Base-by-base conservation (phyloP, 352 stramenopile genomes). In the Hyphochytrium catenoides region DNA sequence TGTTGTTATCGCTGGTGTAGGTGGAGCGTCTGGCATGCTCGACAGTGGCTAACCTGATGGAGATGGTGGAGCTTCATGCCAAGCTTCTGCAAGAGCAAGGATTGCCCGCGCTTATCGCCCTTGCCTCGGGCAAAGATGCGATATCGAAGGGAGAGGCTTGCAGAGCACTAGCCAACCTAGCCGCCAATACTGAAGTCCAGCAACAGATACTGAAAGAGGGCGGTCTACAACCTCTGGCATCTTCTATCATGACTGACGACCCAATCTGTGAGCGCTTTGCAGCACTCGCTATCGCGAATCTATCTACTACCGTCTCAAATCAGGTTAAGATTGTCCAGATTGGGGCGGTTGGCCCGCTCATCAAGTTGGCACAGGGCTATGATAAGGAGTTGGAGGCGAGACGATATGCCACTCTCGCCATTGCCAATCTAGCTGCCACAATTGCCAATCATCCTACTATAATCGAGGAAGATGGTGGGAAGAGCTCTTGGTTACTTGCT, bases 381-480 rank as follows among this genome's bases (percentile, higher is more conserved):
- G 68, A 87, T 31, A 66, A 69, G n/a, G 71, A 94, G 39, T 58
- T 95, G 14, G 84, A 95, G 53, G 82, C 78, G 3, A 54, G 83
- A 34, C 62, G 85, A 0, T 96, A 95, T 40, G 74, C 75, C 11
- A 74, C 91, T 39, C 59, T 97, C 7, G 83, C 79, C 6, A 58
- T 96, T 28, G 82, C 84, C 4, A 97, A 95, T 46, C 50, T 97
- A 12, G 86, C 79, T 0, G 76, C 85, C 0, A 95, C 88, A 52
- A 73, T 90, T 36, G 71, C 74, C 2, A 95, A 95, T 49, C 87
- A 97, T 47, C 61, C 77, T 17, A 68, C 64, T 19, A 60, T 95
- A 5, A 54, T 97, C 0, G 74, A 93, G 41, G 74, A 83, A 22
- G 68, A 60, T n/a, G 88, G n/a, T n/a, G n/a, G n/a, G n/a, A n/a